Base-by-base conservation (phyloP, 352 stramenopile genomes). In the Phytopythium mirpurense region DNA sequence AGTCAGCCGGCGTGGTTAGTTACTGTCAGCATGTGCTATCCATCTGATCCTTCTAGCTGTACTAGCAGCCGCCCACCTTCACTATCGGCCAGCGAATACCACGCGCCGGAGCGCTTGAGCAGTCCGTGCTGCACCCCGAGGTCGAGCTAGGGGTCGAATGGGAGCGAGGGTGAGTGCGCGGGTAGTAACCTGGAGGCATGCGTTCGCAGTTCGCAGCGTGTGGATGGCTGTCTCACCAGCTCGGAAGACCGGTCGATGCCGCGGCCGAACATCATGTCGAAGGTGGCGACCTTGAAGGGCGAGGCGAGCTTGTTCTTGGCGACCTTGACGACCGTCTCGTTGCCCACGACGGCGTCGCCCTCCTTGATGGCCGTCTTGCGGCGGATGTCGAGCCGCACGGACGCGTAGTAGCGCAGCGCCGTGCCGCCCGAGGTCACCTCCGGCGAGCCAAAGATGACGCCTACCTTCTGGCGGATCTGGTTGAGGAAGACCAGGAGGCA, bases 271-370 rank as follows among this genome's bases (percentile, higher is more conserved):
- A 98, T 83, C 84, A 99, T 98, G 74, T 99, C 96, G 55, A 99
- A 95, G 34, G 89, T 83, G 5, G 97, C 93, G 19, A 83, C 70
- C 59, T 96, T 94, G 67, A 99, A 99, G 5, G 97, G 97, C 19
- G 96, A 92, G 11, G 96, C 95, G 29, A 99, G 68, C 74, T 99
- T 99, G 80, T 99, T 99, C 72, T 99, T 99, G 42, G 98, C 96
- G 34, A 99, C 95, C 60, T 99, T 99, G 46, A 99, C 96, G 34
- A 97, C 95, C 53, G 96, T 97, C 47, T 97, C 95, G 62, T 99
- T 99, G 44, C 96, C 96, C 19, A 96, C 80, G 60, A 98, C 88
- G 42, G 83, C 74, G 52, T 96, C 85, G 21, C 86, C 86, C 55
- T 96, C 75, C 63, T 97, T 97, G 60, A 96, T 93, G 12, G 83